These are phyloP conservation scores for Penicillium antarcticum DNA, from an alignment of 495 filamentous ascomycete species.

Conservation along the genomic window DNA sequence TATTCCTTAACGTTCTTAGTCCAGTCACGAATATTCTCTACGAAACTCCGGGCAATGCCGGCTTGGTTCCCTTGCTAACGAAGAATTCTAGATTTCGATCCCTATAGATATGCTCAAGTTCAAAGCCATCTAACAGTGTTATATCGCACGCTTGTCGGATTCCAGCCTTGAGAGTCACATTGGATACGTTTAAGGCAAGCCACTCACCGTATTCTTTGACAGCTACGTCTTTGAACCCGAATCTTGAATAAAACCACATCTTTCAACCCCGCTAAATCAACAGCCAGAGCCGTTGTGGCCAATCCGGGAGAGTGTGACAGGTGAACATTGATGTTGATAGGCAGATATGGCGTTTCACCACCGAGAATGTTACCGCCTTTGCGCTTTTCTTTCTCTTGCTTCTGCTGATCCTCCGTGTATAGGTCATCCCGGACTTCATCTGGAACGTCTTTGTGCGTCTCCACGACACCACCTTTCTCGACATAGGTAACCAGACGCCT, in stretches of 20 bases:
- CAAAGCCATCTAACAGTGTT: constrained; percentile 13
- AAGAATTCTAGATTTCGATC: constrained; percentile 24
- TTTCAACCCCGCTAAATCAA: not conserved
- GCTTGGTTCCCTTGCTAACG: constrained; percentile 5
- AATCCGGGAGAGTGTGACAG: not conserved
- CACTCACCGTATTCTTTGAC: constrained; percentile 19
- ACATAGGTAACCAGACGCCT: too few relatives aligned
- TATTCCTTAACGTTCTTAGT: constrained; percentile 10
- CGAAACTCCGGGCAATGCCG: constrained; percentile 16
- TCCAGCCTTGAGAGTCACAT: constrained; percentile 12
- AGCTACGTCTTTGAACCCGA: constrained; percentile 10
- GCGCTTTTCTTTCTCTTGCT: too few relatives aligned
- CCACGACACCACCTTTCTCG: too few relatives aligned
- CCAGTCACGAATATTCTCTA: constrained; percentile 19
- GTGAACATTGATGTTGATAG: not conserved
- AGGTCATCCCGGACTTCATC: too few relatives aligned
- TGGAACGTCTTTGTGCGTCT: too few relatives aligned
- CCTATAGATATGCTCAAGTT: constrained; percentile 19
- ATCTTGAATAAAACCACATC: constrained; percentile 1
- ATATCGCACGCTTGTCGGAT: constrained; percentile 17
- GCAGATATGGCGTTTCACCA: too few relatives aligned
- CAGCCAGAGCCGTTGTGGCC: not conserved
- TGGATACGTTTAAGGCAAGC: constrained; percentile 13
- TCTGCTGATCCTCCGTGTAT: too few relatives aligned
- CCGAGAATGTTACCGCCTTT: too few relatives aligned